These are phyloP conservation scores for Solanum tarapatanum DNA, from an alignment of 257 asterid genomes.

Conservation along the genomic window DNA sequence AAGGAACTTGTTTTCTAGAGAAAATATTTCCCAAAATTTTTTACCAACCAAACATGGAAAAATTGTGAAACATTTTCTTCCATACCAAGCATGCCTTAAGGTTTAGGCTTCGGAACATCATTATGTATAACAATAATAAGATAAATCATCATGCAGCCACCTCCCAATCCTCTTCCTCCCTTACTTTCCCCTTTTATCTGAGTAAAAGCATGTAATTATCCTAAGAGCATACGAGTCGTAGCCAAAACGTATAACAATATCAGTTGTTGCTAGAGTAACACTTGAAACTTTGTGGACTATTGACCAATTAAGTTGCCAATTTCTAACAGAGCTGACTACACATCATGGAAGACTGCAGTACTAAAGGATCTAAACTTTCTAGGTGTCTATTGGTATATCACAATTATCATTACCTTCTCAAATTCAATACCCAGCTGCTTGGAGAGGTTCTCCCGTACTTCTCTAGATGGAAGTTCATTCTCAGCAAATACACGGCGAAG, in stretches of 20 bases:
- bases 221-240: not conserved
- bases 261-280: not conserved
- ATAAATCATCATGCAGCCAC: not conserved
- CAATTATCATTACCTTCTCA: slow-evolving; percentile 55
- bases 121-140: not conserved
- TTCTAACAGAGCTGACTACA: not conserved
- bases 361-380: not conserved
- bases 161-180: not conserved
- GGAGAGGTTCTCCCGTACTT: slow-evolving; percentile 55
- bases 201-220: not conserved
- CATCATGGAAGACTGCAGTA: not conserved
- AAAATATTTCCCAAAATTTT: not conserved
- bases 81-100: not conserved
- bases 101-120: not conserved
- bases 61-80: not conserved
- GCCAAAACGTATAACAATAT: not conserved
- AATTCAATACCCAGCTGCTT: slow-evolving; percentile 67
- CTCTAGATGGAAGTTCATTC: slow-evolving; percentile 88
- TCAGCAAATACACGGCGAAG: slow-evolving; percentile 79
- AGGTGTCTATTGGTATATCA: slow-evolving; percentile 1
- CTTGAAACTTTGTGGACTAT: not conserved
- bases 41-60: not conserved
- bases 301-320: not conserved
- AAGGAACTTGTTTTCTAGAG: not conserved
- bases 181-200: not conserved